A percentile compares a stretch with the other conserved stretches of the same genome.
Evolutionary conservation across 371 early-diverging fungal genomes (phyloP).

Genomic region (Rhizopus arrhizus): DNA sequence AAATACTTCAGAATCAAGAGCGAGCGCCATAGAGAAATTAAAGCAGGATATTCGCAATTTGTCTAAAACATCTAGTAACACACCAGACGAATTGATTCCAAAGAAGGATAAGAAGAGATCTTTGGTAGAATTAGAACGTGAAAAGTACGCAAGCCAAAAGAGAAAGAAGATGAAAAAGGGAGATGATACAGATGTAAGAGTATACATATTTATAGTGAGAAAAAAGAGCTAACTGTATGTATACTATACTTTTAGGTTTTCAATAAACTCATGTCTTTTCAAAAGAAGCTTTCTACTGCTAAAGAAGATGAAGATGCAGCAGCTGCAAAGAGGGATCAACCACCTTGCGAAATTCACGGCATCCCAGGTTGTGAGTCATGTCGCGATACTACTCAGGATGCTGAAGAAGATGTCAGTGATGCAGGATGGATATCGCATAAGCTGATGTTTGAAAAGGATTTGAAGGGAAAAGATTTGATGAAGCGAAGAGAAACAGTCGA

Average conservation of each 20-base stretch:
- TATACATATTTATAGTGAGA: neutral
- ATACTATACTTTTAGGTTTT: conserved; percentile 28
- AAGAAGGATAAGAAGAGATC: conserved; percentile 50
- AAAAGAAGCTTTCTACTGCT: conserved; percentile 37
- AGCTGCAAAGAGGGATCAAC: conserved; percentile 29
- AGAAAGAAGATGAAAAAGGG: conserved; percentile 26
- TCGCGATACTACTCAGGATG: conserved; percentile 21
- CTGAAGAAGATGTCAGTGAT: conserved; percentile 40
- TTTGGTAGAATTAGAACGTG: conserved; percentile 56
- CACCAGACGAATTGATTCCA: conserved; percentile 17
- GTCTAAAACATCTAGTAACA: conserved; percentile 33
- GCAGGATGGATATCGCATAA: conserved; percentile 75
- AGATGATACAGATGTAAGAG: conserved; percentile 43
- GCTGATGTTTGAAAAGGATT: conserved; percentile 69
- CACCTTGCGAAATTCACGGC: conserved; percentile 63
- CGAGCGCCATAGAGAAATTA: conserved; percentile 53
- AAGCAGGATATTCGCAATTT: conserved; percentile 63
- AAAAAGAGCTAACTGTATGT: conserved; percentile 1
- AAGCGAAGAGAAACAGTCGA: conserved; percentile 65
- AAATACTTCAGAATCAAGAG: conserved; percentile 16
- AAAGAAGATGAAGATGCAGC: conserved; percentile 7
- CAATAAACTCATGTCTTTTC: conserved; percentile 50
- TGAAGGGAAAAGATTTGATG: conserved; percentile 64
- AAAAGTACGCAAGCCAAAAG: conserved; percentile 49
- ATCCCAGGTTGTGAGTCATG: conserved; percentile 73